Evolutionary conservation across 352 stramenopile species (phyloP).

Genomic region (Aphanomyces astaci): DNA sequence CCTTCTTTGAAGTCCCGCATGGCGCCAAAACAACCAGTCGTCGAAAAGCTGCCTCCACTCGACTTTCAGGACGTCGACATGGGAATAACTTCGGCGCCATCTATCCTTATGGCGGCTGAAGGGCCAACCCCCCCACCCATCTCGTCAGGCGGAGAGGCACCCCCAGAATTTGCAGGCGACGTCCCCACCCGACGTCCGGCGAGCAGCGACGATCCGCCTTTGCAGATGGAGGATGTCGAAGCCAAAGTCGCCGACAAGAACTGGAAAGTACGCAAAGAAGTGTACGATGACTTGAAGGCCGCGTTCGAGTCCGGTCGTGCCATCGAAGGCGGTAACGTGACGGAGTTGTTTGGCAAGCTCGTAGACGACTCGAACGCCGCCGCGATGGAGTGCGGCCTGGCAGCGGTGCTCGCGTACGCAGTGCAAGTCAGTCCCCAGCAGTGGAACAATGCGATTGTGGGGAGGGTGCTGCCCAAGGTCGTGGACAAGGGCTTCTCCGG

Average conservation of each 20-base stretch:
- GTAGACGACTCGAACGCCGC: conserved; percentile 78
- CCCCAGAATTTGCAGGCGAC: not conserved
- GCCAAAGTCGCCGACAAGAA: conserved; percentile 70
- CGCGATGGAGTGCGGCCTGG: conserved; percentile 66
- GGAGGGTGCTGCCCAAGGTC: conserved; percentile 60
- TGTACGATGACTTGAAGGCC: conserved; percentile 62
- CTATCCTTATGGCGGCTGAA: too few relatives aligned
- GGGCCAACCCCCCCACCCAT: not conserved
- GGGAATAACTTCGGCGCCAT: too few relatives aligned
- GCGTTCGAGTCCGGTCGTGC: conserved; percentile 42
- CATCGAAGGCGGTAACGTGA: conserved; percentile 37
- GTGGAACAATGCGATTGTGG: conserved; percentile 46
- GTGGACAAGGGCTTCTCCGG: conserved; percentile 80
- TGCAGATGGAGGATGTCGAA: conserved; percentile 29
- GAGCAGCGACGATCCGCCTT: conserved; percentile 5
- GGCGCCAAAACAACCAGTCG: not conserved
- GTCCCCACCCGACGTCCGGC: not conserved
- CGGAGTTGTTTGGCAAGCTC: conserved; percentile 64
- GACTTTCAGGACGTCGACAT: conserved; percentile 15
- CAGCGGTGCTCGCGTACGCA: conserved; percentile 66
- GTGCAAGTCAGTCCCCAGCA: conserved; percentile 53
- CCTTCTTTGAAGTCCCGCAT: conserved; percentile 3
- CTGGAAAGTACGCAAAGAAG: conserved; percentile 82
- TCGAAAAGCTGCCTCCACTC: conserved; percentile 8
- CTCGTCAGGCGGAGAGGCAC: not conserved